Base-by-base conservation (phyloP, 192 early-diverging fungal species). In the Gaertneriomyces sp. region DNA sequence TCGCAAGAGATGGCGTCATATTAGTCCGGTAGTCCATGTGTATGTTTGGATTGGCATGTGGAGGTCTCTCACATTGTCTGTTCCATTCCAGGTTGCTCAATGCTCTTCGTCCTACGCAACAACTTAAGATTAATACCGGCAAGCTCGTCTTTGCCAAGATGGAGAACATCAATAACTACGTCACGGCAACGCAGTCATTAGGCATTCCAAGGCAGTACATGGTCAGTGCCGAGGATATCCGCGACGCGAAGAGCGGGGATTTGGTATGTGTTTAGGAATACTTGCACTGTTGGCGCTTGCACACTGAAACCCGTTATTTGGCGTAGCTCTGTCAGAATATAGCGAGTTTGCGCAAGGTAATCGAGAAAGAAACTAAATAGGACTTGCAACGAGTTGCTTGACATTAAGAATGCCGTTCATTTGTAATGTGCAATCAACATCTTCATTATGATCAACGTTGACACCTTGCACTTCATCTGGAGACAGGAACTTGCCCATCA, bases 161-260 rank as follows among this genome's bases (percentile, higher is more conserved):
- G 49, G 72, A 73, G 41, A 73, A 73, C 57, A 64, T 73, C 12
- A 73, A 73, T 53, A 57, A n/a, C 20, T 73, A 59, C 44, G 49
- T 73, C n/a, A 59, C 25, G 14, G 66, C 41, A 4, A 53, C 58
- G 7, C 54, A 62, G 38, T n/a, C 53, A 5, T 41, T 69, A 19
- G 72, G 66, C 6, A 43, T 70, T 17, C 61, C 72, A 42, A 52
- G 45, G 44, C 58, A 70, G 1, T 16, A 25, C 3, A n/a, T 53
- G 44, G 69, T 73, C 56, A 47, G 66, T 9, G 53, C 72, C 12
- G 19, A 47, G 4, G 72, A 73, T 45, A 17, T 73, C 17, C 53
- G 62, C 8, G 50, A 71, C 16, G 71, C 46, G 16, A 38, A n/a
- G 40, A 53, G 58, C 52, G 6, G 45, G 8, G 16, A n/a, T 47